Evolutionary conservation across 2,329 filamentous ascomycete species (phyloP).

Genomic region (Pseudogymnoascus sp.): DNA sequence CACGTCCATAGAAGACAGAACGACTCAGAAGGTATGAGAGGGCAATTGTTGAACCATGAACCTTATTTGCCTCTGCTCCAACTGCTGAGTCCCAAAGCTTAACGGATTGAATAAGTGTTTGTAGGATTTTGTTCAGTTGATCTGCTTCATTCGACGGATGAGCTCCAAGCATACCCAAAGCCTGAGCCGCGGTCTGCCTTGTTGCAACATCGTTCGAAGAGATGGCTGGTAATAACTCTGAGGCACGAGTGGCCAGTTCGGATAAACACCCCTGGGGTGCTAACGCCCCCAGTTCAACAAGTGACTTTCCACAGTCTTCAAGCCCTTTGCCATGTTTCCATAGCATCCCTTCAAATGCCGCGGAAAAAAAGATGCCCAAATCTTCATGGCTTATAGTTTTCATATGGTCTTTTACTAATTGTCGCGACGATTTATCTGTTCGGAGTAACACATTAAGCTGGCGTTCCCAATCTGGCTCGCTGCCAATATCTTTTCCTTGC

Average conservation of each 20-base stretch:
- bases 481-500: constrained; percentile 23
- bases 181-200: constrained; percentile 57
- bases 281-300: constrained; percentile 45
- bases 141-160: constrained; percentile 43
- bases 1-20: constrained; percentile 39
- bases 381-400: constrained; percentile 31
- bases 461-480: constrained; percentile 78
- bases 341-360: constrained; percentile 50
- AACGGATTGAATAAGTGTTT: constrained; percentile 38
- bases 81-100: constrained; percentile 45
- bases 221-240: constrained; percentile 50
- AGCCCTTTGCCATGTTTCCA: constrained; percentile 30
- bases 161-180: constrained; percentile 68
- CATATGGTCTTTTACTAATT: constrained; percentile 49
- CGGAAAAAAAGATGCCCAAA: constrained; percentile 40
- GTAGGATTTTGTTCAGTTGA: constrained; percentile 35
- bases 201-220: constrained; percentile 64
- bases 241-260: constrained; percentile 39
- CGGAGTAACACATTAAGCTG: constrained; percentile 65
- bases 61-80: constrained; percentile 49
- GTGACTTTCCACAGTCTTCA: constrained; percentile 42
- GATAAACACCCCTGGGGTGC: constrained; percentile 43
- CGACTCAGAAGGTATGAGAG: constrained; percentile 51
- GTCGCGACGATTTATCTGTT: constrained; percentile 58
- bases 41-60: constrained; percentile 52